Conservation (phyloP, 2,329 filamentous ascomycete genomes). For the Hymenoscyphus salicellus region DNA sequence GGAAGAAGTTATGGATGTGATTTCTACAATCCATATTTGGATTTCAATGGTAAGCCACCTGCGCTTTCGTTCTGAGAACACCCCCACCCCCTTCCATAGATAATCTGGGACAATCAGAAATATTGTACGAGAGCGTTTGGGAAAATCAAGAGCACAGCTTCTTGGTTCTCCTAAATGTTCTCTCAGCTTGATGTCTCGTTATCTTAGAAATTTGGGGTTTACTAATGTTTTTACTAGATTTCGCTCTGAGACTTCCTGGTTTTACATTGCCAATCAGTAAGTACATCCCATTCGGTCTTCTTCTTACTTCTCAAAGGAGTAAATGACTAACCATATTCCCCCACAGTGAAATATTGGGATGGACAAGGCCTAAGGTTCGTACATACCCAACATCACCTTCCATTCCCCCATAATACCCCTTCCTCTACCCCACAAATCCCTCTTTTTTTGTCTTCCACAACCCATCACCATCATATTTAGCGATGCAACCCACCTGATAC, state of each 20-base stretch:
- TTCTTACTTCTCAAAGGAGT: background rate
- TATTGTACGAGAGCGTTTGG: no score
- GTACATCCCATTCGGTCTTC: background rate
- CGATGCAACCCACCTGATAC: background rate
- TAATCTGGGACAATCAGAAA: no score
- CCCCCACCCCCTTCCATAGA: no score
- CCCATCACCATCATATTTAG: slow-evolving; percentile 14
- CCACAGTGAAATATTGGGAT: slow-evolving; percentile 64
- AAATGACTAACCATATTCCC: background rate
- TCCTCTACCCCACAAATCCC: background rate
- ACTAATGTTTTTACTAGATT: slow-evolving; percentile 43
- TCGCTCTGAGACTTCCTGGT: slow-evolving; percentile 68
- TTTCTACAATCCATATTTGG: slow-evolving; percentile 91
- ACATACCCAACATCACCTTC: slow-evolving; percentile 3
- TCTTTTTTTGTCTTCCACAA: slow-evolving; percentile 27
- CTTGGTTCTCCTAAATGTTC: no score
- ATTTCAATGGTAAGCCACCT: slow-evolving; percentile 63
- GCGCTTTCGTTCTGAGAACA: background rate
- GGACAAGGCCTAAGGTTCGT: slow-evolving; percentile 71
- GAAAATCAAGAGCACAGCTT: no score
- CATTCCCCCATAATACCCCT: background rate
- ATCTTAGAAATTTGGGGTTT: background rate
- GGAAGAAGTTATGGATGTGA: slow-evolving; percentile 62
- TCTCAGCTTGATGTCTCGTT: background rate
- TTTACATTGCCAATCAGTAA: slow-evolving; percentile 64